Evolutionary conservation across 2,329 filamentous ascomycete species (phyloP), one percentile per base, ranked within the genome.

Genomic region (Talaromyces sp.): DNA sequence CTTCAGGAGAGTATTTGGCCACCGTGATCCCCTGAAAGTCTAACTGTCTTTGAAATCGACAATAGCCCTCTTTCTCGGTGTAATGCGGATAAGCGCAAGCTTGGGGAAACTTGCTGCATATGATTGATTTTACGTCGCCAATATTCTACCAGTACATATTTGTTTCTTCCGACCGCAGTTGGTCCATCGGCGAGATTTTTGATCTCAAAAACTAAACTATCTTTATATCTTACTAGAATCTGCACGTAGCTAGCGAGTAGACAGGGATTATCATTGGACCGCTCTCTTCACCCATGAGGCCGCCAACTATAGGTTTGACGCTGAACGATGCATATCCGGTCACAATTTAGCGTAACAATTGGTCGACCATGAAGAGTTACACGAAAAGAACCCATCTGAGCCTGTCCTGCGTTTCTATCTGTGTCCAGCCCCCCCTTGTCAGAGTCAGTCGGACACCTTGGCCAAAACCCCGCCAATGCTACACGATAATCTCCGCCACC

Each of bases 1-100:
- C 72, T 80, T 27, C 75, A 75, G 58, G 77, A 80, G 64, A 75
- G 75, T 27, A 73, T 74, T 22, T 80, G 78, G 78, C 73, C 79
- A 65, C 76, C 77, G 71, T 63, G 45, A 59, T 57, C 25, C 9
- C 19, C n/a, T 6, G 35, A 37, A 11, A 37, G 11, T 37, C 13
- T 37, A 37, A 10, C 13, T 13, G 35, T 37, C 35, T 11, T 11
- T 25, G n/a, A 25, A 25, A 22, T 25, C n/a, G n/a, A 45, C 6
- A 22, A 22, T 9, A 19, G 6, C 7, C 5, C 37, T 41, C 37
- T 1, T 17, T 17, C 39, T 41, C 13, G 15, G 15, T 3, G 39
- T 41, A 41, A n/a, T 49, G 5, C 19, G 19, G 19, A 7, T 22
- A 1, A 27, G 47, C 15, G 27, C 33, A 52, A 11, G 49, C 47